Evolutionary conservation across 2,329 filamentous ascomycete species (phyloP), one percentile per base, ranked within the genome.

Genomic region (Elsinoe perseae): DNA sequence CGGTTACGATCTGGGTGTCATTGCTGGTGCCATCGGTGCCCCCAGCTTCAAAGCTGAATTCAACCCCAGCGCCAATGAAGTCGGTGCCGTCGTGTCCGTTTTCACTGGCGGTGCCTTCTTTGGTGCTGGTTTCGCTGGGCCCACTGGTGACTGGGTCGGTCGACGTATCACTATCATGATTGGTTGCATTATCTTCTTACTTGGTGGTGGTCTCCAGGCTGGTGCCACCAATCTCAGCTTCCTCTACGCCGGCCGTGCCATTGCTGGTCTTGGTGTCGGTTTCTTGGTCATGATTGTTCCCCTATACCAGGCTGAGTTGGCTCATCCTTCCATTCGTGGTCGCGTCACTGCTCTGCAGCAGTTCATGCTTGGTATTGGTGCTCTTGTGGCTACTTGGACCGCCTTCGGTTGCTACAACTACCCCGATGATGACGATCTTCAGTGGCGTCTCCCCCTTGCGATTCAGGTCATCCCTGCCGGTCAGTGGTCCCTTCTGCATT

Each of bases 341-440:
- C 76, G 83, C 60, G 79, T 93, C 28, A 90, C 86, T 0, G 80
- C 82, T 27, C 74, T 92, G 2, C 87, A 91, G 68, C 87, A 91
- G 64, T 90, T 91, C 66, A 91, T 91, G 86, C 16, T 92, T 53
- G 87, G 87, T 1, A 80, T 92, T 25, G 88, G 88, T 57, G 75
- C 86, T 14, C 77, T 93, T 1, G 72, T 83, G 14, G 87, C 88
- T 0, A 78, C 82, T 0, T 90, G 87, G 86, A 81, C 87, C 48
- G 83, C 82, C 0, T 92, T 84, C 59, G 87, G 71, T 2, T 77
- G 75, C 3, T 80, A 80, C 60, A 74, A 76, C 14, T 79, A 82
- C 58, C 61, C 69, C 1, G 64, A 70, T 1, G 69, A 64, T 52
- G 73, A 78, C 62, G 68, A 72, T 62, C 74, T 73, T 9, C 80